Evolutionary conservation across 2,329 filamentous ascomycete genomes (phyloP), one percentile per base, ranked within the genome.

Genomic region (Pseudogymnoascus sp.): DNA sequence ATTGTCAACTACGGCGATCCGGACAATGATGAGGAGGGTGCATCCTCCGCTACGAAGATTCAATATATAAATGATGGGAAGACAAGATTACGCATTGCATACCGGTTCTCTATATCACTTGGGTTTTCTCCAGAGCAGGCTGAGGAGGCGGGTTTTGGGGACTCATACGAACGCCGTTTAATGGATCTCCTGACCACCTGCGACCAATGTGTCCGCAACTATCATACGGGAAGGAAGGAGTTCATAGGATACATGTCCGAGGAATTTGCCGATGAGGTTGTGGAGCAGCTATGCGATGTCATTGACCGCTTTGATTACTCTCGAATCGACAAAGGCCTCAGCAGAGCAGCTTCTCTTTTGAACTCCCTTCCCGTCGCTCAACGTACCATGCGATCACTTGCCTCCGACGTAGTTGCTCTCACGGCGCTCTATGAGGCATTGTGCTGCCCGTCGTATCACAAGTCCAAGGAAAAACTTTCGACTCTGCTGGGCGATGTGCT

Each of bases 381-480:
- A 41, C 68, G 70, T 20, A 69, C 62, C 25, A 69, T 71, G 61
- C 62, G 53, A 15, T 57, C 68, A 12, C 65, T 72, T n/a, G 63
- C 65, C 20, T 71, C 79, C 6, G 75, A 82, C 28, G 75, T 81
- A 1, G 77, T 82, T 28, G 84, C 90, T 6, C 82, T 95, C 58
- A 82, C 94, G 62, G 87, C 90, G 9, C 83, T 97, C 30, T 96
- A 95, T 68, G 93, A 97, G 72, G 87, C 89, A 0, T 77, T 97
- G 59, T 96, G 91, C 72, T 96, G 89, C 72, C 84, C 91, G 66
- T 81, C 88, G 0, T 91, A 95, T 70, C 78, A 97, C 63, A 80
- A 86, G 65, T 68, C 68, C 9, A 66, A 69, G 20, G 61, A 66
- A 1, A 63, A 63, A 11, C 67, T 72, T 8, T 61, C 66, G 5